Conservation (phyloP, 345 rosid genomes). For the Eucalyptus caleyi region DNA sequence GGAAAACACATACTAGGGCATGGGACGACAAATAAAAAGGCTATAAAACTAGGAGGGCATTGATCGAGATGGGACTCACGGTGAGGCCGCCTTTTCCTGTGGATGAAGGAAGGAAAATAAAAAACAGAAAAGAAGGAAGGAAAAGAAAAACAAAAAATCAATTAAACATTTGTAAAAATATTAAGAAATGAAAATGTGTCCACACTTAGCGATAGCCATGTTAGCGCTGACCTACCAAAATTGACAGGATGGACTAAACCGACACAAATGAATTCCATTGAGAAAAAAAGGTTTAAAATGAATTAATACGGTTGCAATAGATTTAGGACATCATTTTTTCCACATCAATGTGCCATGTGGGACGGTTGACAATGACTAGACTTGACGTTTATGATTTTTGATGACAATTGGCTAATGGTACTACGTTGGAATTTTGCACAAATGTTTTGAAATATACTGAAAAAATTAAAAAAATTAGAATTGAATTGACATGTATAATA, state of each 20-base stretch:
- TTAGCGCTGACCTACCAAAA: fast-evolving
- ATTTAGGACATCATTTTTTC: neutral
- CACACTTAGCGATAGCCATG: fast-evolving
- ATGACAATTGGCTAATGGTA: neutral
- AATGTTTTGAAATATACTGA: neutral
- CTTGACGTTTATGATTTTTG: fast-evolving
- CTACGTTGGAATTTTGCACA: fast-evolving
- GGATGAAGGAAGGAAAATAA: neutral
- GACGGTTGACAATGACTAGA: neutral
- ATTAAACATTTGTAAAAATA: too few relatives aligned
- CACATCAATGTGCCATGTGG: fast-evolving
- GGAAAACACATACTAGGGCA: neutral
- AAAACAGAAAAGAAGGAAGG: neutral
- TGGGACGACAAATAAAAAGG: neutral
- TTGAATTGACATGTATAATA: neutral
- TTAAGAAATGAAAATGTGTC: neutral
- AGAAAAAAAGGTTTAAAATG: neutral
- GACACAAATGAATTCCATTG: neutral
- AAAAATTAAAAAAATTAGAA: neutral
- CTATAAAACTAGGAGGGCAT: neutral
- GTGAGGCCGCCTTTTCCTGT: neutral
- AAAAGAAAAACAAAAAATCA: neutral
- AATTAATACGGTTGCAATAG: fast-evolving
- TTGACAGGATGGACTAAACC: neutral
- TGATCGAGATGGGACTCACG: neutral